Percentiles rank a stretch among this genome's conserved stretches.
These are phyloP conservation scores for Penicillium paxilli DNA, from an alignment of 495 filamentous ascomycete species.

Conservation along the genomic window DNA sequence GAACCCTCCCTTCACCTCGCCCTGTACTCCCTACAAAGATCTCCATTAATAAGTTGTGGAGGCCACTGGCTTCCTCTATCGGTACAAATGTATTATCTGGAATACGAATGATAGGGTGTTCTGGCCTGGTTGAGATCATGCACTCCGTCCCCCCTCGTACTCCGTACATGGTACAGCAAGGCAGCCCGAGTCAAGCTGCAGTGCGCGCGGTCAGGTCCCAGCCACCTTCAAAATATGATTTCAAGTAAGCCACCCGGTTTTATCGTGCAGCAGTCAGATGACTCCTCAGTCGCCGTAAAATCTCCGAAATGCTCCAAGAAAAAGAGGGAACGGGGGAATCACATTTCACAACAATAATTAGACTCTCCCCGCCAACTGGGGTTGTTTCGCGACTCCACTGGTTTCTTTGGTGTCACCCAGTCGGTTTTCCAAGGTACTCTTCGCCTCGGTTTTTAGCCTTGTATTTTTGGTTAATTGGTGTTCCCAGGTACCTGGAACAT, in stretches of 20 bases:
- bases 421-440: constrained; percentile 4
- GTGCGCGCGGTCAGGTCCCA: constrained; percentile 12
- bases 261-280: constrained; percentile 24
- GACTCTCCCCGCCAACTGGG: no score
- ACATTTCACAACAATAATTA: no score
- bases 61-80: no score
- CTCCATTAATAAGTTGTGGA: no score
- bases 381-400: no score
- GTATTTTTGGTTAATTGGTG: neutral
- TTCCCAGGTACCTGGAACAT: constrained; percentile 22
- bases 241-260: constrained; percentile 2
- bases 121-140: neutral
- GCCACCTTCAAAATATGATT: constrained; percentile 12
- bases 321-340: no score
- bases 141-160: neutral
- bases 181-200: constrained; percentile 1
- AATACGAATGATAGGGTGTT: no score
- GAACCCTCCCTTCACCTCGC: no score
- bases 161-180: constrained; percentile 1
- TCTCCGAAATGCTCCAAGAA: no score
- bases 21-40: no score
- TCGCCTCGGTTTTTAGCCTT: neutral
- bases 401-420: constrained; percentile 6
- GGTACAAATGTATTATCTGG: no score
- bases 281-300: constrained; percentile 9